Percentiles rank a stretch among this genome's conserved stretches.
phyloP scores from a whole-genome alignment of 176 grass and related monocot species.

The Cocos nucifera region DNA sequence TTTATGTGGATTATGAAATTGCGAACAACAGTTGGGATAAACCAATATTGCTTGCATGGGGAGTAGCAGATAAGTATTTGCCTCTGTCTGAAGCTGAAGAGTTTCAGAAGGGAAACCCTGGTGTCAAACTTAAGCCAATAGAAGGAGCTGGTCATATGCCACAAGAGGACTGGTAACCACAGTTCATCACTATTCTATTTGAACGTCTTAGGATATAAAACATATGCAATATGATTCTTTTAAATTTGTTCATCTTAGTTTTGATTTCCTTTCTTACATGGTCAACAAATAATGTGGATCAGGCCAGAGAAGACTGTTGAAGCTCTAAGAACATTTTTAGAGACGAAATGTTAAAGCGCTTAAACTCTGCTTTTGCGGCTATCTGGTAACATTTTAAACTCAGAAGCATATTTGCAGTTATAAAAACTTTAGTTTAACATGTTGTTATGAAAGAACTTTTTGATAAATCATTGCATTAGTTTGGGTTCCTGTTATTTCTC shows the following conservation, averaged over 20 bases:
- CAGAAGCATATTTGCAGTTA: too few relatives aligned
- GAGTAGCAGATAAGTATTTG: slow-evolving; percentile 78
- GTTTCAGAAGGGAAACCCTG: slow-evolving; percentile 61
- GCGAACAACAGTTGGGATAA: slow-evolving; percentile 59
- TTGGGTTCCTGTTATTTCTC: too few relatives aligned
- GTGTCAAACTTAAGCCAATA: slow-evolving; percentile 53
- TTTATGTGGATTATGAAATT: too few relatives aligned
- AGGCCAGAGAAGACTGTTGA: slow-evolving; percentile 89
- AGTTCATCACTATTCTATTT: neutral
- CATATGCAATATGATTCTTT: neutral
- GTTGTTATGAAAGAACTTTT: too few relatives aligned
- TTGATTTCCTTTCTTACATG: slow-evolving; percentile 5
- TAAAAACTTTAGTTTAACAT: too few relatives aligned
- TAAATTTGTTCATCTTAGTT: neutral
- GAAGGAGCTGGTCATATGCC: slow-evolving; percentile 97
- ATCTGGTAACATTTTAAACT: too few relatives aligned
- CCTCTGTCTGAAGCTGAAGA: slow-evolving; percentile 66
- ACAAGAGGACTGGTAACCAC: slow-evolving; percentile 80
- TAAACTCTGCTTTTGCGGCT: neutral
- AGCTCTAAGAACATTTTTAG: slow-evolving; percentile 51
- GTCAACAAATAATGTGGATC: slow-evolving; percentile 3
- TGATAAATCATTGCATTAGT: too few relatives aligned
- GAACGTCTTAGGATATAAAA: neutral
- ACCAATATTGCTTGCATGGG: slow-evolving; percentile 75
- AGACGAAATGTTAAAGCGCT: slow-evolving; percentile 5